phyloP scores from a whole-genome alignment of 1,284 basidiomycete genomes.

The Ustilago lituana region DNA sequence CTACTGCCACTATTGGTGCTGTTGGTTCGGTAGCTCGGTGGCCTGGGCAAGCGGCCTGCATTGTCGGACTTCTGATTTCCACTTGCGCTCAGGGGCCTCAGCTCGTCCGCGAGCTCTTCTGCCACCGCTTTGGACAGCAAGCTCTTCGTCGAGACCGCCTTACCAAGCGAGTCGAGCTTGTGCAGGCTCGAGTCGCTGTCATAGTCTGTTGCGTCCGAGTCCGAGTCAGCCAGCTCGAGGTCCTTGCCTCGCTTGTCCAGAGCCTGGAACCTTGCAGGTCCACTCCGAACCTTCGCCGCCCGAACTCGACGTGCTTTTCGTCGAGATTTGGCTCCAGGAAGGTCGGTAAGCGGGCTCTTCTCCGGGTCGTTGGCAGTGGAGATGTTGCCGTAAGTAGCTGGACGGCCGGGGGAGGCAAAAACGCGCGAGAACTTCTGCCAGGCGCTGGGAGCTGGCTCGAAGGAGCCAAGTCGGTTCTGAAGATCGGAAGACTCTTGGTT shows the following conservation, averaged over 20 bases:
- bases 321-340: constrained; percentile 11
- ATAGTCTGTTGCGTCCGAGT: constrained; percentile 50
- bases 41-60: constrained; percentile 19
- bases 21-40: constrained; percentile 49
- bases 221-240: constrained; percentile 25
- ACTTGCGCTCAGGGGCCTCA: constrained; percentile 22
- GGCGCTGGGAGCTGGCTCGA: constrained; percentile 48
- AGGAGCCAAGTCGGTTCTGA: constrained; percentile 44
- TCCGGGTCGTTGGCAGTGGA: constrained; percentile 15
- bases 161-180: constrained; percentile 15
- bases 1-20: constrained; percentile 22
- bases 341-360: constrained; percentile 32
- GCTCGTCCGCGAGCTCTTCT: constrained; percentile 22
- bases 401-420: constrained; percentile 15
- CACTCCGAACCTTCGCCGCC: constrained; percentile 17
- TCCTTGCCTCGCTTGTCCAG: constrained; percentile 26
- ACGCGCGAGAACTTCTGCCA: constrained; percentile 43
- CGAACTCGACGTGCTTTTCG: constrained; percentile 19
- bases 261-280: constrained; percentile 52
- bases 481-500: constrained; percentile 11
- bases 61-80: constrained; percentile 16
- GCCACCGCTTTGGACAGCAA: constrained; percentile 15
- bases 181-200: constrained; percentile 37
- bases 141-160: constrained; percentile 15
- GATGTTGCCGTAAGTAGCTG: constrained; percentile 54